A percentile compares a stretch with the other conserved stretches of the same genome.
Evolutionary conservation across 257 asterid genomes (phyloP).

Genomic region (Penstemon newberryi): DNA sequence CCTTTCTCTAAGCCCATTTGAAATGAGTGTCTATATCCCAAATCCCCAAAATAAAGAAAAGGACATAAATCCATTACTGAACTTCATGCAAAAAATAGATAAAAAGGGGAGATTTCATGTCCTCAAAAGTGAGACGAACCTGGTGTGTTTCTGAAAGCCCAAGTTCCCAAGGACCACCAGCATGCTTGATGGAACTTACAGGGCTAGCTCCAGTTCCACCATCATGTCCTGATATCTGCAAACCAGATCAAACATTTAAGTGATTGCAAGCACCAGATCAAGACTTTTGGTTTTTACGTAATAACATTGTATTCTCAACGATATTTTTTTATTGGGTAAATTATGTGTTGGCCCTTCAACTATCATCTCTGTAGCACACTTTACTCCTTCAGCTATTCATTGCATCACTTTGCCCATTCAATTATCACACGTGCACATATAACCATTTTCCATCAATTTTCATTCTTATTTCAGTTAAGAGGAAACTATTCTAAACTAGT

Average conservation of each 20-base stretch:
- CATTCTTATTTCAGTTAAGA: too few relatives aligned
- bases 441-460: too few relatives aligned
- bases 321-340: too few relatives aligned
- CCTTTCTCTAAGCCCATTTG: constrained; percentile 95
- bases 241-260: constrained; percentile 18
- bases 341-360: too few relatives aligned
- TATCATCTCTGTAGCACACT: too few relatives aligned
- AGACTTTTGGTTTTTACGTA: neutral
- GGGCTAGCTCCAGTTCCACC: constrained; percentile 99
- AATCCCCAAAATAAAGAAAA: constrained; percentile 23
- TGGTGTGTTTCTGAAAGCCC: constrained; percentile 97
- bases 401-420: neutral
- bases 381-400: too few relatives aligned
- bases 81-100: neutral
- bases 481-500: too few relatives aligned
- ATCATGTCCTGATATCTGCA: constrained; percentile 98
- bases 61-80: constrained; percentile 13
- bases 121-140: constrained; percentile 45
- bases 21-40: constrained; percentile 70
- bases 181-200: constrained; percentile 97
- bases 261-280: constrained; percentile 11
- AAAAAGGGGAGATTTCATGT: constrained; percentile 4
- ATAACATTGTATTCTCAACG: neutral
- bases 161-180: constrained; percentile 99
- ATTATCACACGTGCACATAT: neutral